Conservation (phyloP, 2,329 filamentous ascomycete genomes). For the Colletotrichum navitas region DNA sequence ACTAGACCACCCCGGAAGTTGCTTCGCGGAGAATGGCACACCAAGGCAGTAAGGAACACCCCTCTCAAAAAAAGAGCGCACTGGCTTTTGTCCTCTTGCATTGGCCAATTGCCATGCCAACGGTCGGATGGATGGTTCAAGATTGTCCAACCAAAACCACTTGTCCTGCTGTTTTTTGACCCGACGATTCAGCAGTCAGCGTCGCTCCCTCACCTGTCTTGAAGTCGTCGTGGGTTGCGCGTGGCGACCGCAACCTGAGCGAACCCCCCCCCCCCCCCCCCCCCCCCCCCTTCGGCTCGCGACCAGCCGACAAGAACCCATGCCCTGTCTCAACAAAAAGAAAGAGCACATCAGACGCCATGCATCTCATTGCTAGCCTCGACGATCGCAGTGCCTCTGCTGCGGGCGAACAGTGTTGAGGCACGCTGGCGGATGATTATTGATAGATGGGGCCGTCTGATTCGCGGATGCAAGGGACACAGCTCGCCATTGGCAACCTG, state of each 20-base stretch:
- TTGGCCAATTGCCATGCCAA: slow-evolving; percentile 37
- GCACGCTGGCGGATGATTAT: slow-evolving; percentile 27
- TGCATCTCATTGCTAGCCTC: slow-evolving; percentile 35
- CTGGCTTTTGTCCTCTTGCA: slow-evolving; percentile 26
- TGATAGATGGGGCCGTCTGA: slow-evolving; percentile 17
- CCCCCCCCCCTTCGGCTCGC: slow-evolving; percentile 19
- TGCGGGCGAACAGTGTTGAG: slow-evolving; percentile 1
- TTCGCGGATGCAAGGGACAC: slow-evolving; percentile 34
- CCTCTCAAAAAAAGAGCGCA: slow-evolving; percentile 28
- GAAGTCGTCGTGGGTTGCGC: slow-evolving; percentile 27
- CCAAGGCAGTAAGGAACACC: slow-evolving; percentile 36
- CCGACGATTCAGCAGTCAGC: slow-evolving; percentile 6
- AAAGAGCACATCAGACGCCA: slow-evolving; percentile 8
- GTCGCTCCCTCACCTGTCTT: slow-evolving; percentile 5
- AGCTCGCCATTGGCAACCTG: slow-evolving; percentile 16
- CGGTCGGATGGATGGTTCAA: slow-evolving; percentile 16
- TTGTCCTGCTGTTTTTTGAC: slow-evolving; percentile 1
- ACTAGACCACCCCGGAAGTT: background rate
- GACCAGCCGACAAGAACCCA: slow-evolving; percentile 33
- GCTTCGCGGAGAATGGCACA: slow-evolving; percentile 21
- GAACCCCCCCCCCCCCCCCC: slow-evolving; percentile 8
- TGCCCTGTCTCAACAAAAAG: slow-evolving; percentile 35
- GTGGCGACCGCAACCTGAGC: slow-evolving; percentile 13
- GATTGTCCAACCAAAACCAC: background rate
- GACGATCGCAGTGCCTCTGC: slow-evolving; percentile 35